These are phyloP conservation scores for Medicago arabica DNA, from an alignment of 306 rosid species.

Conservation along the genomic window DNA sequence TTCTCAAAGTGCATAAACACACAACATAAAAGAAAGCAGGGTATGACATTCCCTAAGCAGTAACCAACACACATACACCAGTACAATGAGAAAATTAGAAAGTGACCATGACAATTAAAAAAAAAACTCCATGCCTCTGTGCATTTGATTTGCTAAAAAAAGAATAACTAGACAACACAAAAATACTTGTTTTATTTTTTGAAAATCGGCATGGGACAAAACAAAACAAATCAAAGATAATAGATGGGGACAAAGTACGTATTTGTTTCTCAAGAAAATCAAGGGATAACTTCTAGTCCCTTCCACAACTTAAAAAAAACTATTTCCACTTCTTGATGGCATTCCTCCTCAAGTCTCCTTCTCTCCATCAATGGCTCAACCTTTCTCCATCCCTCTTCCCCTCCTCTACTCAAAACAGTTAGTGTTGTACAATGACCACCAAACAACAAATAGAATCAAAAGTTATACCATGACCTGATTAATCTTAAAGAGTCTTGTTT, in stretches of 20 bases:
- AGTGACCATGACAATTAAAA: background rate
- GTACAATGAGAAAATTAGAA: conserved; percentile 32
- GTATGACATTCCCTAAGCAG: conserved; percentile 15
- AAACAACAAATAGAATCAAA: background rate
- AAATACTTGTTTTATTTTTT: background rate
- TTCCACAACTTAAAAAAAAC: background rate
- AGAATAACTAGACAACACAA: background rate
- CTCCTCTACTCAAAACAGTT: background rate
- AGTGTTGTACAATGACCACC: background rate
- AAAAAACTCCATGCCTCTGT: background rate
- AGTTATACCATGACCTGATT: background rate
- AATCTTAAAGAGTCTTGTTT: background rate
- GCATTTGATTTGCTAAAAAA: conserved; percentile 18
- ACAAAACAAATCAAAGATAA: conserved; percentile 8
- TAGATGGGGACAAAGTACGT: background rate
- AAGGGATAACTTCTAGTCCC: background rate
- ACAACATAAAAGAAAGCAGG: conserved; percentile 15
- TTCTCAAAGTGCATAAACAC: conserved; percentile 4
- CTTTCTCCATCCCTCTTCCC: conserved; percentile 3
- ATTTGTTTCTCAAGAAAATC: conserved; percentile 8
- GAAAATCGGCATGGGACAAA: background rate
- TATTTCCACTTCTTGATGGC: background rate
- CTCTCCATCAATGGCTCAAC: background rate
- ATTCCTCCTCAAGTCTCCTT: background rate
- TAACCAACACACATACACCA: conserved; percentile 8